Percentiles rank a stretch among this genome's conserved stretches.
Conservation (phyloP, 805 yeast species). For the Candida jianshihensis region DNA sequence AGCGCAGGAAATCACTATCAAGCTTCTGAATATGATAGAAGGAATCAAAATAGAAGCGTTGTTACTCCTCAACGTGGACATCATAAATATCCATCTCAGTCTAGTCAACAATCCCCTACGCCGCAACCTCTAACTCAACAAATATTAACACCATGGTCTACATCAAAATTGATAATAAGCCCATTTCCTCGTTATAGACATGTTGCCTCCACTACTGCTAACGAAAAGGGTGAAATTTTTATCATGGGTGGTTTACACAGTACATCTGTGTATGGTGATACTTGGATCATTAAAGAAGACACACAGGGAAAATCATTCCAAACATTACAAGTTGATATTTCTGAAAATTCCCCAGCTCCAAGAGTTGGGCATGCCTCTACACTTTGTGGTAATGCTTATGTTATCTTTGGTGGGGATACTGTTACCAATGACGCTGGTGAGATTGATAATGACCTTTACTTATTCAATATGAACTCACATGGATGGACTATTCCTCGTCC, state of each 20-base stretch:
- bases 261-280: conserved; percentile 87
- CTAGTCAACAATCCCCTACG: conserved; percentile 7
- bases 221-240: conserved; percentile 75
- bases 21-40: no score
- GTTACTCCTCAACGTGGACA: conserved; percentile 12
- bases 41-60: no score
- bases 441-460: conserved; percentile 84
- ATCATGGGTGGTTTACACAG: conserved; percentile 95
- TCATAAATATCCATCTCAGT: conserved; percentile 14
- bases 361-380: conserved; percentile 94
- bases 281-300: conserved; percentile 76
- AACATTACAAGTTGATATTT: conserved; percentile 56
- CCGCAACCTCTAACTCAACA: conserved; percentile 13
- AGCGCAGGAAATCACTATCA: no score
- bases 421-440: conserved; percentile 67
- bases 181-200: conserved; percentile 96
- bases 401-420: conserved; percentile 95
- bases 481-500: conserved; percentile 80
- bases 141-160: conserved; percentile 53
- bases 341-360: conserved; percentile 84
- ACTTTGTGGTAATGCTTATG: conserved; percentile 89
- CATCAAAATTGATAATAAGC: conserved; percentile 56
- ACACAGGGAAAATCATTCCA: conserved; percentile 22
- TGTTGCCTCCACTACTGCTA: conserved; percentile 68
- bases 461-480: conserved; percentile 71